phyloP scores from a whole-genome alignment of 352 stramenopile species.

The Pythium apleroticum region DNA sequence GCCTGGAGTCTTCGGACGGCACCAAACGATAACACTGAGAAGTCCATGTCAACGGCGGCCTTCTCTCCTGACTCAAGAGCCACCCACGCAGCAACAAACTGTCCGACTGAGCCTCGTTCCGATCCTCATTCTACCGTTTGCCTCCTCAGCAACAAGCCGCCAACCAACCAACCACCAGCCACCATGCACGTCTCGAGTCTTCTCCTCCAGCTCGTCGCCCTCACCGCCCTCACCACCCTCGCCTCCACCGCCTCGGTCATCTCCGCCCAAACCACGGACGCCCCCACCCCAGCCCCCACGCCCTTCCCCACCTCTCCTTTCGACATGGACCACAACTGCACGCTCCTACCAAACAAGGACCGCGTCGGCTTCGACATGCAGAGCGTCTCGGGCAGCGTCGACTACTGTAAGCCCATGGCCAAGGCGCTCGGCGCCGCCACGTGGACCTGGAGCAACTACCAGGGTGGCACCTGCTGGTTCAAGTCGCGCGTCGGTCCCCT shows the following conservation, averaged over 20 bases:
- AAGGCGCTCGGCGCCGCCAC: background rate
- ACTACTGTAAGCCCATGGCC: background rate
- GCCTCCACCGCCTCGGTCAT: background rate
- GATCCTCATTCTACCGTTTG: background rate
- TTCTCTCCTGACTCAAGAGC: background rate
- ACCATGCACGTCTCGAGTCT: background rate
- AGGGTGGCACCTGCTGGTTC: constrained; percentile 3
- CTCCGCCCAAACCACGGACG: background rate
- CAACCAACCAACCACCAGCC: background rate
- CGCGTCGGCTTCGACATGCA: constrained; percentile 1
- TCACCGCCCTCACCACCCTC: background rate
- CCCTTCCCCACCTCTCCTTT: background rate
- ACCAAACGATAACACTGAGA: background rate
- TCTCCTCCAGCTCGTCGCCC: background rate
- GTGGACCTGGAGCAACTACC: background rate
- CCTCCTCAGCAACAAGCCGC: background rate
- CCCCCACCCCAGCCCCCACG: background rate
- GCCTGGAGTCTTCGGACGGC: too few relatives aligned
- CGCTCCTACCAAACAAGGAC: constrained; percentile 3
- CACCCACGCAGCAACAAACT: too few relatives aligned
- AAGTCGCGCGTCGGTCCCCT: background rate
- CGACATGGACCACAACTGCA: background rate
- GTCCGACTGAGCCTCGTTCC: background rate
- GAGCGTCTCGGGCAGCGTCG: background rate
- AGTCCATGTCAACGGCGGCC: too few relatives aligned